Percentiles rank a stretch among this genome's conserved stretches.
phyloP scores from a whole-genome alignment of 1,284 basidiomycete species.

The Apiotrichum siamense region DNA sequence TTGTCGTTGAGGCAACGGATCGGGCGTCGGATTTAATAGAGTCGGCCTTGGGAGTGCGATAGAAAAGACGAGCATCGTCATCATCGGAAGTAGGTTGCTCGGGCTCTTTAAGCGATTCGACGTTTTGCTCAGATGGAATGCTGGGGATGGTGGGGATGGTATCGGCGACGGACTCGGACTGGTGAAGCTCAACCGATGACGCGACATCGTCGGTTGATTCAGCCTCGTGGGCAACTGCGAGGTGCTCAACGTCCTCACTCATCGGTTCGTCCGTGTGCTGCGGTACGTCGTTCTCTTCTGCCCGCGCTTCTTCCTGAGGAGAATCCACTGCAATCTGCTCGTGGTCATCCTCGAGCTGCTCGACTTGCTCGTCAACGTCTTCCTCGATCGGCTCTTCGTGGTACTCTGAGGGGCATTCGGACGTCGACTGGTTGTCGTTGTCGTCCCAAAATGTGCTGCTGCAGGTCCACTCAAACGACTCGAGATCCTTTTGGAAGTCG shows the following conservation, averaged over 20 bases:
- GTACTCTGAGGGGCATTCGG: not conserved
- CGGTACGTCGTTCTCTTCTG: not conserved
- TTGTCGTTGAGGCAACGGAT: not conserved
- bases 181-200: not conserved
- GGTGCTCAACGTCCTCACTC: not conserved
- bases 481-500: constrained; percentile 27
- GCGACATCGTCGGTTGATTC: not conserved
- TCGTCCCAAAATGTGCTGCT: not conserved
- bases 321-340: not conserved
- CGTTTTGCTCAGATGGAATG: not conserved
- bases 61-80: not conserved
- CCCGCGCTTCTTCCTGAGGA: not conserved
- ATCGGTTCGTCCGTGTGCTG: not conserved
- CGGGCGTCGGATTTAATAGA: not conserved
- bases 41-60: not conserved
- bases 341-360: not conserved
- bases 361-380: constrained; percentile 1
- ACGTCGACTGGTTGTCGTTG: not conserved
- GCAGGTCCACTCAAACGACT: constrained; percentile 33
- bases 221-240: not conserved
- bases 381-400: not conserved
- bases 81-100: not conserved
- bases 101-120: constrained; percentile 2
- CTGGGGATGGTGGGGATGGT: not conserved
- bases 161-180: not conserved